Base-by-base conservation (phyloP, 192 early-diverging fungal genomes). In the Haplosporangium gracile region DNA sequence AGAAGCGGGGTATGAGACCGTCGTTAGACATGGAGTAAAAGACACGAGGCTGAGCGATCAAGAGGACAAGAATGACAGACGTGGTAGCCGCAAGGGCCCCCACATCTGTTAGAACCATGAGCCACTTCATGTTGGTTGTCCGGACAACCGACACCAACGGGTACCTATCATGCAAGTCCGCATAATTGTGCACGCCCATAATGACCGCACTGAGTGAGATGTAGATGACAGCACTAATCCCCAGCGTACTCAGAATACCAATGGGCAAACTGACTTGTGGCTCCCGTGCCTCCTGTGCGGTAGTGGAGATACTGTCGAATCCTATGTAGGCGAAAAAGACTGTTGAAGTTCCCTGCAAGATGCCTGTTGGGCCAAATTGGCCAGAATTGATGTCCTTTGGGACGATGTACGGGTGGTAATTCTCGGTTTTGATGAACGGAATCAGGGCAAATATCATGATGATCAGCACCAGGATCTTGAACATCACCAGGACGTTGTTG, bases 1-100 rank as follows among this genome's bases (percentile, higher is more conserved):
- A 95, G 22, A 93, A 74, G 20, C 86, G 51, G 3, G 97, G 96
- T n/a, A 98, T 90, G 42, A 98, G 83, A 8, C 97, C 97, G 88
- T 98, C 97, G n/a, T 93, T 85, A 29, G 96, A 94, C 97, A 98
- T 97, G 40, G 95, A 89, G 45, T 94, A 93, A 70, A 97, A 95
- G 57, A 98, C 96, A 76, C 97, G 96, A 5, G 97, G 94, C 88
- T 98, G 97, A 47, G 91, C 95, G 75, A 97, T 90, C 69, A 97
- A 79, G 40, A 92, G 60, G 20, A 94, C 90, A 11, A 97, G 90
- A 32, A 97, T 94, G 0, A 97, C 97, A 3, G 96, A 96, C 0
- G 91, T 92, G 4, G 97, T 91, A 22, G 96, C 97, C 24, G 89
- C 83, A 65, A 98, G 74, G 4, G 95, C 97, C 29, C 96, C 97